phyloP scores from a whole-genome alignment of 2,329 filamentous ascomycete genomes.

The Penicillium polonicum region DNA sequence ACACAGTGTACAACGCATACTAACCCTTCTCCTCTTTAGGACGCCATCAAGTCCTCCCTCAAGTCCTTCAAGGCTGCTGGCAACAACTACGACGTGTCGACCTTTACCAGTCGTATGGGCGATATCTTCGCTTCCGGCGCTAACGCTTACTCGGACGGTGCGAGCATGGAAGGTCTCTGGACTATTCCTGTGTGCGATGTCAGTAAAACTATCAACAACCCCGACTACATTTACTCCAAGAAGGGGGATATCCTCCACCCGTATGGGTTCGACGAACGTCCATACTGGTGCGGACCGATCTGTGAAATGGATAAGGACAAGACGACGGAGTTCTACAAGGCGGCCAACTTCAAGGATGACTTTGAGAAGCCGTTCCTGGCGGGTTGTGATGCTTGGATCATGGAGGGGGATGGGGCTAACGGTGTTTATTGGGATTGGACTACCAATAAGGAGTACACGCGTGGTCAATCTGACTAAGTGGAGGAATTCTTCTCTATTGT shows the following conservation, averaged over 20 bases:
- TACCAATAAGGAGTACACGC: no score
- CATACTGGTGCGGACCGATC: background rate
- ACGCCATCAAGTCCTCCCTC: background rate
- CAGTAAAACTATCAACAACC: background rate
- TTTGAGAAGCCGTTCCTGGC: background rate
- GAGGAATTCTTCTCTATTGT: no score
- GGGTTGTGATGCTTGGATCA: background rate
- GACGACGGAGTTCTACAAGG: background rate
- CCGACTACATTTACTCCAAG: background rate
- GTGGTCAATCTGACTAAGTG: no score
- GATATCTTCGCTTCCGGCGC: background rate
- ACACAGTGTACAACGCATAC: background rate
- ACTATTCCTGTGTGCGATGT: background rate
- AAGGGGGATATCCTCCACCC: background rate
- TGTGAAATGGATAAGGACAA: background rate
- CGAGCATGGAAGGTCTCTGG: background rate
- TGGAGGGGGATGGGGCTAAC: no score
- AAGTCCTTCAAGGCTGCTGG: background rate
- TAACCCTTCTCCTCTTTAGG: background rate
- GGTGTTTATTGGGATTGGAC: no score
- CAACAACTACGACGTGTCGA: background rate
- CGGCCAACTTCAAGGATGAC: background rate
- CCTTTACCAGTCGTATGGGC: background rate
- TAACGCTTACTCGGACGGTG: background rate
- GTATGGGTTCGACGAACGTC: background rate